phyloP scores from a whole-genome alignment of 495 filamentous ascomycete genomes.

The Coniosporium apollinis region DNA sequence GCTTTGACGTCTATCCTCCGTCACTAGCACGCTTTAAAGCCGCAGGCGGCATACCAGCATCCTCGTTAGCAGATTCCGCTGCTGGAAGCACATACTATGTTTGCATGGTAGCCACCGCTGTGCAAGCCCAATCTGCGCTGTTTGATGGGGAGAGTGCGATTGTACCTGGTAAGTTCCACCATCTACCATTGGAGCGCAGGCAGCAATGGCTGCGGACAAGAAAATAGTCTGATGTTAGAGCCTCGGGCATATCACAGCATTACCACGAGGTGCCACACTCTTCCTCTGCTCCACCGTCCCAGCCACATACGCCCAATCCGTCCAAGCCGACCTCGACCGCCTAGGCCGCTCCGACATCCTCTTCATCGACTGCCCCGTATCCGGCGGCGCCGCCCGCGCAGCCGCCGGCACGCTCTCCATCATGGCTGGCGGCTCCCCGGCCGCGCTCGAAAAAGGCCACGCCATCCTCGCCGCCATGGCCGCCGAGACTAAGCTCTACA shows the following conservation, averaged over 20 bases:
- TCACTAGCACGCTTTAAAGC: slow-evolving; percentile 51
- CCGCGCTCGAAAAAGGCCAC: slow-evolving; percentile 37
- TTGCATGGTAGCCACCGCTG: slow-evolving; percentile 65
- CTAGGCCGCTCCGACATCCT: slow-evolving; percentile 43
- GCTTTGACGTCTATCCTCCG: slow-evolving; percentile 61
- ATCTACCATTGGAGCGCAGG: no score
- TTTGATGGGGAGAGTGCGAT: slow-evolving; percentile 44
- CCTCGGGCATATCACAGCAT: no score
- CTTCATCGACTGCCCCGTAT: slow-evolving; percentile 61
- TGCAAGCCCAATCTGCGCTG: slow-evolving; percentile 48
- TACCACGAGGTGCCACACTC: slow-evolving; percentile 33
- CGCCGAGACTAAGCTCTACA: slow-evolving; percentile 45
- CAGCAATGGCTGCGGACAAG: no score
- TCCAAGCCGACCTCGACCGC: slow-evolving; percentile 36
- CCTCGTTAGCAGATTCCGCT: slow-evolving; percentile 47
- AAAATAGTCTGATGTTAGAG: no score
- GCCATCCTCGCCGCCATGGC: slow-evolving; percentile 46
- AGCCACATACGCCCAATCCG: slow-evolving; percentile 44
- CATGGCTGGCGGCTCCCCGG: slow-evolving; percentile 49
- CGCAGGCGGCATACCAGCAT: slow-evolving; percentile 45
- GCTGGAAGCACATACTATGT: slow-evolving; percentile 43
- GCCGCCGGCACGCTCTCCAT: slow-evolving; percentile 66
- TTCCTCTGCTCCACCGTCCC: slow-evolving; percentile 63
- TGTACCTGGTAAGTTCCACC: slow-evolving; percentile 11
- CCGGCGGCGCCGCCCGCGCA: slow-evolving; percentile 56